Evolutionary conservation across 768 basidiomycete species (phyloP), one percentile per base, ranked within the genome.

Genomic region (Termitomyces heimii): DNA sequence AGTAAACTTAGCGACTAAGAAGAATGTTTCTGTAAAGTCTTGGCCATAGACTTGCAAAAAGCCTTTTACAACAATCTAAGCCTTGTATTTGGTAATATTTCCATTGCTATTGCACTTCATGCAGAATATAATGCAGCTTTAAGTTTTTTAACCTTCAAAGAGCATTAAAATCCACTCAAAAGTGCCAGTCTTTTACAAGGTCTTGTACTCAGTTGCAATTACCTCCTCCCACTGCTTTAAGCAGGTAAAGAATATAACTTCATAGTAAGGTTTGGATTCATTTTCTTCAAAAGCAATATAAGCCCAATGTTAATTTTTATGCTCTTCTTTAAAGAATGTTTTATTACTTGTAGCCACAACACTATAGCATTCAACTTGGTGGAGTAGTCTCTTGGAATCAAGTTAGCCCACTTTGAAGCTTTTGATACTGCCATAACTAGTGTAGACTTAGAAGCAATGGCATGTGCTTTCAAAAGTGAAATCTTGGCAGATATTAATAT

Each of bases 191-290:
- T 57, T 53, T 34, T 56, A 24, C 26, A 65, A 26, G 0, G 46
- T 50, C 9, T 54, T 13, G 37, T 55, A 59, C 56, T 64, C 48
- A 1, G 47, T 51, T 24, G 47, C 52, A 31, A 63, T 59, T 2
- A 43, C 63, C 13, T 48, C 32, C 56, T 59, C 12, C 34, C 34
- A 34, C 34, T 34, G 12, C 34, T 34, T 37, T 29, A 12, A 35
- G 37, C 39, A 40, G n/a, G 39, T 40, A 7, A 7, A n/a, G n/a
- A 6, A 40, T 37, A 52, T 53, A 9, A 50, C 56, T 43, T 57
- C 32, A 12, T 3, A 13, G 10, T 35, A 57, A 43, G 51, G 24
- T 52, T 4, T 28, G 13, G 51, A 39, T n/a, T 52, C 39, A 26
- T 52, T 52, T 28, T 39, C 39, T 52, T 52, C 26, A 29, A 51